Evolutionary conservation across 1,139 yeast genomes (phyloP).

Genomic region (Debaryomycetaceae sp.): DNA sequence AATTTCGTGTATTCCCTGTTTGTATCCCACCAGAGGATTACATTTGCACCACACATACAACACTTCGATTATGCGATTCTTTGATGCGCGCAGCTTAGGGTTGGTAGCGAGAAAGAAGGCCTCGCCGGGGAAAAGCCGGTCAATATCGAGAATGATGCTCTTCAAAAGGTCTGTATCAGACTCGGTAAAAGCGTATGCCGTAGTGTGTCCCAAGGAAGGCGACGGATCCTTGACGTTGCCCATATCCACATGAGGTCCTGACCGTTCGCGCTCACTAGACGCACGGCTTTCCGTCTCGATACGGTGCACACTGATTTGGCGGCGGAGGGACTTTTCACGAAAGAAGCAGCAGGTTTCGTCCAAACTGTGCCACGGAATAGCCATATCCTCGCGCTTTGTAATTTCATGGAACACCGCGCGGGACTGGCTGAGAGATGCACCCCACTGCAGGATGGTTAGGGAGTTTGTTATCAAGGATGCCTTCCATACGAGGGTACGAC

Average conservation of each 20-base stretch:
- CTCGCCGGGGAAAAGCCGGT: conserved; percentile 53
- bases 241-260: conserved; percentile 1
- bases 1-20: conserved; percentile 64
- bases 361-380: conserved; percentile 29
- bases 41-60: conserved; percentile 45
- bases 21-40: conserved; percentile 44
- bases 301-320: background rate
- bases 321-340: conserved; percentile 8
- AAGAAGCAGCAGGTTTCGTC: conserved; percentile 21
- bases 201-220: conserved; percentile 1
- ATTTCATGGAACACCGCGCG: conserved; percentile 30
- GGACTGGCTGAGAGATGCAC: conserved; percentile 15
- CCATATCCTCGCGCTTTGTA: conserved; percentile 20
- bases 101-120: conserved; percentile 28
- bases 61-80: conserved; percentile 37
- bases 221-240: conserved; percentile 2
- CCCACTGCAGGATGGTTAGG: conserved; percentile 28
- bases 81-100: conserved; percentile 14
- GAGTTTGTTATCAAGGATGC: conserved; percentile 26
- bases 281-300: background rate
- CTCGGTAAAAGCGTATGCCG: conserved; percentile 2
- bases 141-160: conserved; percentile 53
- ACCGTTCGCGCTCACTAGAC: background rate
- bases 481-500: conserved; percentile 32
- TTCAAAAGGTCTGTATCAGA: conserved; percentile 15